Base-by-base conservation (phyloP, 768 basidiomycete species). In the Gloeophyllum trabeum region DNA sequence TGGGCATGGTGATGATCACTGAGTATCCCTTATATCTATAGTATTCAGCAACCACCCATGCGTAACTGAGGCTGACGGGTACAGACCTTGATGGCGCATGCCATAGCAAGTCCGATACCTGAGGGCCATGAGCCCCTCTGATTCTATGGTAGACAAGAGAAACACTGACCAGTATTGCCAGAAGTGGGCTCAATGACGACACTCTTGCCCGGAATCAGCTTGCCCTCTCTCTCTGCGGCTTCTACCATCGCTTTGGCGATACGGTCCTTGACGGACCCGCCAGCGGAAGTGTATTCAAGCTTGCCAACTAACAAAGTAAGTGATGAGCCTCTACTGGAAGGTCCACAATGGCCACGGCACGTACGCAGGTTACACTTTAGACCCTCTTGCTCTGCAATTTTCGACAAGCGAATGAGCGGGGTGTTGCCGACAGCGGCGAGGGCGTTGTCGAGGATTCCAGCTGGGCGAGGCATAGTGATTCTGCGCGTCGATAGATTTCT, bases 161-260 rank as follows among this genome's bases (percentile, higher is more conserved):
- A 35, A 12, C 1, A 42, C 73, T 35, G 52, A 89, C 91, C 92
- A n/a, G 92, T 94, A 53, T 96, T 94, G 18, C 91, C 91, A 7
- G 87, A 89, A 6, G 88, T 96, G 0, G 96, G 90, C 58, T 99
- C 96, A 46, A 99, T 93, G 43, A 98, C 79, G 40, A 93, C 78
- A 50, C 86, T 90, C 61, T 88, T 70, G 0, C 92, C 92, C 1
- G 87, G 86, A 25, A 88, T 70, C 30, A 99, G 75, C 39, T 67
- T 78, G 24, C 92, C 93, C 24, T 89, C 81, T 42, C 70, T 69
- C 67, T 99, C 96, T 4, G 94, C 96, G n/a, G 81, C 75, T 49
- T 91, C 82, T 2, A 98, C 77, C 94, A 99, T 99, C 7, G 89
- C 79, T 59, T 90, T 93, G 21, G 92, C 93, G 41, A 98, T 94